Evolutionary conservation across 768 basidiomycete species (phyloP), one percentile per base, ranked within the genome.

Genomic region (Phlegmacium glaucopus): DNA sequence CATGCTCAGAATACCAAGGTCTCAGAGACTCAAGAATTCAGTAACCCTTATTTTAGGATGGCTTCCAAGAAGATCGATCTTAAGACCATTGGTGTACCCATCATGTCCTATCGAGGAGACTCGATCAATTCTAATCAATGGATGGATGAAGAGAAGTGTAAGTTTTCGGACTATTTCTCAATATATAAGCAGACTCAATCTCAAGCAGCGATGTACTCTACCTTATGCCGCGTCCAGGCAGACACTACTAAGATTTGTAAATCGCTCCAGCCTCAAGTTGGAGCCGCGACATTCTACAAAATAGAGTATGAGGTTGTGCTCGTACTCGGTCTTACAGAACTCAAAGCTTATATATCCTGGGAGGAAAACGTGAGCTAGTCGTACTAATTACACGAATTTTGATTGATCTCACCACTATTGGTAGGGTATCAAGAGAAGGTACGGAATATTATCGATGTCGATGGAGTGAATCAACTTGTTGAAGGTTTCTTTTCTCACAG

Each of bases 11-110:
- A 67, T 9, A 69, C 62, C 13, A 67, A 58, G 29, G 74, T 76
- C 0, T 61, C 62, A 1, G 74, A 74, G 47, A 57, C 64, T 7
- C 62, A 70, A 48, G 71, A 72, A 53, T 76, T 73, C 50, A 60
- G 67, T 28, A 61, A 66, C 22, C 53, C 48, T 2, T 76, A 66
- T 15, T 62, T 57, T 13, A 34, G 59, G n/a, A 54, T 51, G 9
- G 40, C 36, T 12, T 29, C 5, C 8, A 22, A 43, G 18, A 39
- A 47, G 13, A 11, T 15, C 12, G 44, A 32, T 13, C 29, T 62
- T 13, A 28, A 47, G 15, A 40, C 30, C n/a, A 38, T 63, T 9
- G 38, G 29, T 8, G 50, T 46, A 8, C 44, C 45, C 4, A 56
- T 68, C 11, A 35, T 54, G 36, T 59, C 60, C 41, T 68, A 63